Conservation (phyloP, 495 filamentous ascomycete species). For the Monascus purpureus region DNA sequence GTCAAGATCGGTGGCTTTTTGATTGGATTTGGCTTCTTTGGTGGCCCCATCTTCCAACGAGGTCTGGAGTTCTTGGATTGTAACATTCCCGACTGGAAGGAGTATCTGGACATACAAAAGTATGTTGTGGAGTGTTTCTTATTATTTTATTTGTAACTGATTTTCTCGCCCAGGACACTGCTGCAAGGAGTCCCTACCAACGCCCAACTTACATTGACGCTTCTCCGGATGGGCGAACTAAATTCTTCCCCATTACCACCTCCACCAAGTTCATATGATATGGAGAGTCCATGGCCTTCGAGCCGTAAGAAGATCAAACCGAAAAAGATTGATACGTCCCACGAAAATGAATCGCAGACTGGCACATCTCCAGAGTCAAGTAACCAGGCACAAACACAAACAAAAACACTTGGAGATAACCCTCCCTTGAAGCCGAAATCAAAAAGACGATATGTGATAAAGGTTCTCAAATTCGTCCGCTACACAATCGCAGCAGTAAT, state of each 20-base stretch:
- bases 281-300: conserved; percentile 29
- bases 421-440: conserved; percentile 20
- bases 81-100: conserved; percentile 61
- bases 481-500: conserved; percentile 53
- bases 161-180: conserved; percentile 46
- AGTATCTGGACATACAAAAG: conserved; percentile 56
- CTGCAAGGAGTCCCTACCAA: conserved; percentile 82
- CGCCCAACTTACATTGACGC: conserved; percentile 70
- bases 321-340: conserved; percentile 24
- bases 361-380: conserved; percentile 11
- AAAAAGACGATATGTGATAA: conserved; percentile 34
- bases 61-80: conserved; percentile 47
- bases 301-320: conserved; percentile 22
- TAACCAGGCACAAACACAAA: conserved; percentile 10
- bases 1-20: conserved; percentile 53
- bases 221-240: conserved; percentile 74
- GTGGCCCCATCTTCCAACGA: conserved; percentile 54
- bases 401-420: conserved; percentile 2
- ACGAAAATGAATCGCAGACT: conserved; percentile 37
- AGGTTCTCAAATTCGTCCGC: conserved; percentile 53
- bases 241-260: conserved; percentile 72
- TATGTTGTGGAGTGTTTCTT: too few relatives aligned
- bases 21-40: conserved; percentile 64
- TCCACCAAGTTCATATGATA: conserved; percentile 44
- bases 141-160: too few relatives aligned